Base-by-base conservation (phyloP, 192 early-diverging fungal genomes). In the Coemansia aciculifera region DNA sequence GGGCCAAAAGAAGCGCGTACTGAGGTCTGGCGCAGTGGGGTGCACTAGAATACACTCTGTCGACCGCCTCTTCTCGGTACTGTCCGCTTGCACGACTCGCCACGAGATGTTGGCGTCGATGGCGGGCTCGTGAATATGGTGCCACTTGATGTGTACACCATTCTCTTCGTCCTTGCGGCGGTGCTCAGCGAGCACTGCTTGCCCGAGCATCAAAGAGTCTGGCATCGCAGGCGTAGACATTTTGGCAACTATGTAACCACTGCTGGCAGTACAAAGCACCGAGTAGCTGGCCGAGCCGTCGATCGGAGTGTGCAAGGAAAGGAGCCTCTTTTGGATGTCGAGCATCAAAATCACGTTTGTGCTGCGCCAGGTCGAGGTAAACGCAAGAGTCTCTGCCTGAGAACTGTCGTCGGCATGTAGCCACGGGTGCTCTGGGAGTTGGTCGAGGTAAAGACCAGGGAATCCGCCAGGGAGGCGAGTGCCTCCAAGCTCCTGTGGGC, bases 401-500 rank as follows among this genome's bases (percentile, higher is more conserved):
- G 57, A 32, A 2, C 29, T 13, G 32, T 23, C 27, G 23, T 38
- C 64, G 3, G 60, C 19, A 12, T 43, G 64, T 36, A 78, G n/a
- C 81, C 83, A 72, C 24, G 77, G 59, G 34, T 65, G 56, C 44
- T 19, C 12, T 13, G 85, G 69, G 5, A 94, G 83, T 48, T 85
- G 83, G 54, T 87, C 85, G 64, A 82, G 67, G 64, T 88, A 94
- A 1, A 94, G 74, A 2, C 93, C 93, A 3, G 87, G 87, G 73
- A 94, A 94, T 11, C 79, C 85, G 6, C 60, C 75, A 15, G 79
- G 69, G 5, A 83, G 64, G 13, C 39, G 39, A 24, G 73, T 75
- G 13, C 71, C 68, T n/a, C 43, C 68, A 6, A 75, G 11, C 43
- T 11, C 64, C 15, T 61, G 64, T 42, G 66, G 57, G n/a, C 19